Evolutionary conservation across 176 grass and related monocot genomes (phyloP).

Genomic region (Eremochloa ophiuroides): DNA sequence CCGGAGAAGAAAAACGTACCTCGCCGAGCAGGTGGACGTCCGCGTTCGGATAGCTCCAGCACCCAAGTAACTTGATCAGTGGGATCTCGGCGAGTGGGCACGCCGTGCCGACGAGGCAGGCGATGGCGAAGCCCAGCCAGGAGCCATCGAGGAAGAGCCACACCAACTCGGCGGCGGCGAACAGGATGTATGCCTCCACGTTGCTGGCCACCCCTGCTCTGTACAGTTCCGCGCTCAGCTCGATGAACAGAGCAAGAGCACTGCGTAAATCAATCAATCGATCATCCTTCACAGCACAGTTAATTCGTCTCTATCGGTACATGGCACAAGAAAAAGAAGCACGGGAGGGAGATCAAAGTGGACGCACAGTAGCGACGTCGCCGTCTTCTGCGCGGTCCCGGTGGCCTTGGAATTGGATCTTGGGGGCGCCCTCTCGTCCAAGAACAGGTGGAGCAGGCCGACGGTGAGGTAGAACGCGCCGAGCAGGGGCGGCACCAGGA

Average conservation of each 20-base stretch:
- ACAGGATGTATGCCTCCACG: constrained; percentile 57
- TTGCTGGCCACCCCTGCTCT: constrained; percentile 57
- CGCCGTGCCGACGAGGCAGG: constrained; percentile 66
- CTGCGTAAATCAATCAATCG: constrained; percentile 13
- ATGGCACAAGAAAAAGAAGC: no score
- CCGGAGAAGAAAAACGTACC: constrained; percentile 25
- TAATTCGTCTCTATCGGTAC: no score
- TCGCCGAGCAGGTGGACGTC: constrained; percentile 72
- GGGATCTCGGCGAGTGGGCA: constrained; percentile 84
- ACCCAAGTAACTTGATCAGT: constrained; percentile 80
- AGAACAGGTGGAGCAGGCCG: constrained; percentile 61
- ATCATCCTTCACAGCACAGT: not conserved
- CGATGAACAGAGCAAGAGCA: constrained; percentile 69
- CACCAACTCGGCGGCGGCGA: constrained; percentile 60
- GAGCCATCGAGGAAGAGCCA: constrained; percentile 81
- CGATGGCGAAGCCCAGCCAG: constrained; percentile 81
- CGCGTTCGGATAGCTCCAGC: constrained; percentile 86
- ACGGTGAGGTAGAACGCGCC: constrained; percentile 77
- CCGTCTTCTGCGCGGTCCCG: constrained; percentile 48
- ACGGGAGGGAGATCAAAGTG: no score
- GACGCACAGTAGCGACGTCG: constrained; percentile 56
- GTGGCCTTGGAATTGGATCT: constrained; percentile 49
- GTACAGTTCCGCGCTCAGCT: constrained; percentile 87
- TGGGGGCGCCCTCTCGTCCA: constrained; percentile 43
- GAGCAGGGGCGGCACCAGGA: constrained; percentile 79